phyloP scores from a whole-genome alignment of 169 alveolate genomes.

The Plasmodium sp. region DNA sequence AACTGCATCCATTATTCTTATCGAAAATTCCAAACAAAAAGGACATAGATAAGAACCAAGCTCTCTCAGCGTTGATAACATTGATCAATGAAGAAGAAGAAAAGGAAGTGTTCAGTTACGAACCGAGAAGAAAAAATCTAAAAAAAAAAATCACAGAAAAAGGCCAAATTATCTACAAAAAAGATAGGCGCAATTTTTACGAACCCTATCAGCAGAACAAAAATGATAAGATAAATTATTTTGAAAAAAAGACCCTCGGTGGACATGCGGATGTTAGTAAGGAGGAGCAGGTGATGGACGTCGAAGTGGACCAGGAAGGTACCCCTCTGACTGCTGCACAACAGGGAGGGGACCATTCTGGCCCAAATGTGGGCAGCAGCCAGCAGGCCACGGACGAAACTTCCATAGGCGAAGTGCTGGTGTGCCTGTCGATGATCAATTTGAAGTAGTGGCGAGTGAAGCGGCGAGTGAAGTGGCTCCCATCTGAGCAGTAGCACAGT shows the following conservation, averaged over 20 bases:
- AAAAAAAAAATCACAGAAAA: constrained; percentile 65
- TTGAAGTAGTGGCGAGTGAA: background rate
- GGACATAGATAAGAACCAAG: constrained; percentile 67
- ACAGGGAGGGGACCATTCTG: background rate
- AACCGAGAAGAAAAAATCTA: constrained; percentile 74
- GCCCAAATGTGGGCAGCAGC: background rate
- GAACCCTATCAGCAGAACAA: constrained; percentile 53
- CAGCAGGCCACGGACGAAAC: constrained; percentile 28
- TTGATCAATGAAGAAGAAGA: constrained; percentile 74
- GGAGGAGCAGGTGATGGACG: background rate
- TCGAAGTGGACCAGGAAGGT: background rate
- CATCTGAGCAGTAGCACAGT: background rate
- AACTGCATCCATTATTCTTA: constrained; percentile 68
- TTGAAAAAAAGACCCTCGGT: background rate
- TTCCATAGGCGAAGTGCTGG: constrained; percentile 69
- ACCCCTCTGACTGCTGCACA: background rate
- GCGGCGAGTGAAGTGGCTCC: background rate
- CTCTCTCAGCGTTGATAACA: constrained; percentile 64
- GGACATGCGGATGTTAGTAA: background rate
- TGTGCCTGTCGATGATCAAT: constrained; percentile 60
- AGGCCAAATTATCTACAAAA: constrained; percentile 59
- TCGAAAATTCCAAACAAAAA: constrained; percentile 73
- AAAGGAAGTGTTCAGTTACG: constrained; percentile 57
- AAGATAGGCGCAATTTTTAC: constrained; percentile 63
- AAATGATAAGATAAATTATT: background rate